Evolutionary conservation across 768 basidiomycete species (phyloP), one percentile per base, ranked within the genome.

Genomic region (Suillus subaureus): DNA sequence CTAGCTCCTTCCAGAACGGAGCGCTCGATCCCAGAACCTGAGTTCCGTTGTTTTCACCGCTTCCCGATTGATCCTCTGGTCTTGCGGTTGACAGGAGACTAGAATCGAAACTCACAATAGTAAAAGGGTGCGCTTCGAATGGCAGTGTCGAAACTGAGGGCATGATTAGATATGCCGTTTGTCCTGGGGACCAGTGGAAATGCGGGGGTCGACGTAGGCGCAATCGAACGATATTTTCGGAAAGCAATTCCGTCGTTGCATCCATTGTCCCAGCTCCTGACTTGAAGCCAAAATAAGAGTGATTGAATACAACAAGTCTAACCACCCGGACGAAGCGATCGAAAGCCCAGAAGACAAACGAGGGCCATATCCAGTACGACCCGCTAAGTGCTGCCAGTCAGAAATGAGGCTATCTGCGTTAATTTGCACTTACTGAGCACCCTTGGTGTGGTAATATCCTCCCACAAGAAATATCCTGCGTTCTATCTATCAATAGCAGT

Each of bases 71-170:
- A 28, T 58, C 4, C 13, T 35, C 55, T 13, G 35, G 12, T 18
- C 18, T 28, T 13, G 18, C 4, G 26, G 62, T 0, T 47, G 16
- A 31, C 21, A 63, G 37, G 0, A 58, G 51, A 60, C 31, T 61
- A 0, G 63, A 52, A 52, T 77, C 71, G 16, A 78, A 72, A 26
- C 76, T 81, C 3, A 84, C 77, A 57, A 87, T 85, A 0, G 85
- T 84, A 71, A 87, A 87, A 13, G 86, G 86, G 64, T 87, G 86
- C 1, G 81, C 73, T 71, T 87, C 81, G 52, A 81, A 78, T 18
- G 81, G 80, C 16, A 77, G 68, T 0, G 67, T 63, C 23, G 81
- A 81, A 7, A 83, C 73, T 7, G 72, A 64, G 3, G 84, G 83
- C 62, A 85, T 73, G 26, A 77, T 79, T 28, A 88, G 74, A 67